A percentile compares a stretch with the other conserved stretches of the same genome.
Conservation (phyloP, 352 stramenopile genomes). For the Halophytophthora polymorphica region DNA sequence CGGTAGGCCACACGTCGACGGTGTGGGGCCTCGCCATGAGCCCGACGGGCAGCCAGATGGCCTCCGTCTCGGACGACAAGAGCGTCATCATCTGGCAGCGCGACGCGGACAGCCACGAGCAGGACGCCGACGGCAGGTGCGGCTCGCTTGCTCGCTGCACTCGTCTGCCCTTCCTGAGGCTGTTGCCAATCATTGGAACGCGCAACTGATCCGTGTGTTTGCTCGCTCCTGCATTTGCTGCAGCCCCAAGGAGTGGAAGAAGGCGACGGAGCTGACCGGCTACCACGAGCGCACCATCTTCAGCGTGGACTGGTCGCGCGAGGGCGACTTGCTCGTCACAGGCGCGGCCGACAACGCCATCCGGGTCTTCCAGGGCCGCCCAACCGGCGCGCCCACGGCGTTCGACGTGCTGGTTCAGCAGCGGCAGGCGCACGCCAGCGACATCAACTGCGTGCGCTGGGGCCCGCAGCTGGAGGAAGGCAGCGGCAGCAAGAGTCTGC, state of each 20-base stretch:
- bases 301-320: conserved; percentile 89
- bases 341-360: conserved; percentile 91
- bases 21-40: conserved; percentile 92
- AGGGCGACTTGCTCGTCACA: conserved; percentile 87
- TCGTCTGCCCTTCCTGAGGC: background rate
- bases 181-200: background rate
- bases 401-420: conserved; percentile 74
- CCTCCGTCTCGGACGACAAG: conserved; percentile 91
- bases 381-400: conserved; percentile 8
- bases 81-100: conserved; percentile 92
- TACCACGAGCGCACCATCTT: conserved; percentile 91
- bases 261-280: conserved; percentile 71
- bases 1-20: conserved; percentile 85
- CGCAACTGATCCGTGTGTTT: background rate
- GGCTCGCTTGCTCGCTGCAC: background rate
- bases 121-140: conserved; percentile 46
- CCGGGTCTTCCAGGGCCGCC: conserved; percentile 68
- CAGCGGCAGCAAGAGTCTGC: conserved; percentile 30
- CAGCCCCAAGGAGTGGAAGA: conserved; percentile 80
- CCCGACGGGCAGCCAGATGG: conserved; percentile 72
- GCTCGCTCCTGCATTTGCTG: background rate
- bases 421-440: conserved; percentile 57
- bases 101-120: conserved; percentile 57
- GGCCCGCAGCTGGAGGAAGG: conserved; percentile 32
- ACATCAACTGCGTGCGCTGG: conserved; percentile 86